Percentiles rank a stretch among this genome's conserved stretches.
phyloP scores from a whole-genome alignment of 768 basidiomycete species.

The Agaricus sinodeliciosus region DNA sequence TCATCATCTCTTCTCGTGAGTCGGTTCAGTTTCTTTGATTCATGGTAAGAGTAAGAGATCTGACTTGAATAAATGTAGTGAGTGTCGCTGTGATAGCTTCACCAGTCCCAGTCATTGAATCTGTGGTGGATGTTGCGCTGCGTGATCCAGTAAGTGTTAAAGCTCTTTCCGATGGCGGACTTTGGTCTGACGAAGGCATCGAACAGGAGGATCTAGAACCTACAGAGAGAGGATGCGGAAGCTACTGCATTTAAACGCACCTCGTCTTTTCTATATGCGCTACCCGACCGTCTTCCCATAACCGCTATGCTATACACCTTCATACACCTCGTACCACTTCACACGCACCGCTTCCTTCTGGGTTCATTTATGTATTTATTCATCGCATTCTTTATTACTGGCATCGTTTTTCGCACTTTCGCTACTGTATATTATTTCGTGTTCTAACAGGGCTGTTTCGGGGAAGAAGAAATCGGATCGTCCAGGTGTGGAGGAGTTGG shows the following conservation, averaged over 20 bases:
- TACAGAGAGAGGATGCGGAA: slow-evolving; percentile 2
- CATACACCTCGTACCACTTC: not conserved
- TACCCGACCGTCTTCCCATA: not conserved
- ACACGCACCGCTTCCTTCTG: not conserved
- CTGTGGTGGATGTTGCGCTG: not conserved
- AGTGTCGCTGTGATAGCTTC: not conserved
- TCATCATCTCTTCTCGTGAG: slow-evolving; percentile 8
- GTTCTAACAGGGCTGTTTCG: not conserved
- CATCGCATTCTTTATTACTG: not conserved
- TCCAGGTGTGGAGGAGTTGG: too few species aligned
- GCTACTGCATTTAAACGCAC: not conserved
- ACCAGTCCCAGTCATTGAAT: slow-evolving; percentile 1
- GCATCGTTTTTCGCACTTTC: not conserved
- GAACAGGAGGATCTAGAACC: not conserved
- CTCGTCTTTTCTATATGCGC: not conserved
- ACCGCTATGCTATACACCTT: not conserved
- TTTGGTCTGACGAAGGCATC: not conserved
- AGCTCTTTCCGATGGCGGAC: not conserved
- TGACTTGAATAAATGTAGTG: not conserved
- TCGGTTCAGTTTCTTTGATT: not conserved
- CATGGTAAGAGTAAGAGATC: not conserved
- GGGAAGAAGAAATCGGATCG: too few species aligned
- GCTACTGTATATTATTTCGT: not conserved
- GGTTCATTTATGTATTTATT: not conserved
- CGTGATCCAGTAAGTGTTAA: slow-evolving; percentile 2